A percentile compares a stretch with the other conserved stretches of the same genome.
phyloP scores from a whole-genome alignment of 306 rosid genomes.

The Fagus sylvatica region DNA sequence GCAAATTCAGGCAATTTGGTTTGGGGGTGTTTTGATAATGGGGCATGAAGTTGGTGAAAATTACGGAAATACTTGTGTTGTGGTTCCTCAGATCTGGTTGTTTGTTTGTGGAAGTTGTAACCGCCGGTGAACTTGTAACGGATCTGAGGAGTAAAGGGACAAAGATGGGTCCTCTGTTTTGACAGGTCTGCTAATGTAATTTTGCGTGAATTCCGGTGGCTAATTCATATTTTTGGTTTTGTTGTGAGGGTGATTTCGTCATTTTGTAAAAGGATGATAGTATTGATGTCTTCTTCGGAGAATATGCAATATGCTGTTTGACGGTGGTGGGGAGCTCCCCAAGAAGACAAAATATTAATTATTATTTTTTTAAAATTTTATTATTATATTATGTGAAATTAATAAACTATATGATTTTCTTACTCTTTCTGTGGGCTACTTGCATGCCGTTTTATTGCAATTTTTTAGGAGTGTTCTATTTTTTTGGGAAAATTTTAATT shows the following conservation, averaged over 20 bases:
- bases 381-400: neutral
- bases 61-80: conserved; percentile 15
- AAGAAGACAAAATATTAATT: neutral
- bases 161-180: neutral
- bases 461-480: too few relatives aligned
- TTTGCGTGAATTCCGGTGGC: conserved; percentile 33
- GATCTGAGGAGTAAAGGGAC: conserved; percentile 11
- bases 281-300: conserved; percentile 1
- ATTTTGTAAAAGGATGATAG: neutral
- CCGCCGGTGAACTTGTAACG: neutral
- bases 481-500: too few relatives aligned
- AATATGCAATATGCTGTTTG: neutral
- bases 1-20: too few relatives aligned
- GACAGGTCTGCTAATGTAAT: conserved; percentile 44
- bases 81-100: too few relatives aligned
- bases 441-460: too few relatives aligned
- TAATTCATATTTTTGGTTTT: neutral
- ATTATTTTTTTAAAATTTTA: neutral
- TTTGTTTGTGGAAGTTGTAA: neutral
- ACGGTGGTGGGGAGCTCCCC: conserved; percentile 20
- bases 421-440: too few relatives aligned
- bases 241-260: conserved; percentile 35
- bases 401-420: neutral
- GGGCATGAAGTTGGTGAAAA: neutral
- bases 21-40: neutral